phyloP scores from a whole-genome alignment of 148 eudicot species.

The Suaeda aralocaspica region DNA sequence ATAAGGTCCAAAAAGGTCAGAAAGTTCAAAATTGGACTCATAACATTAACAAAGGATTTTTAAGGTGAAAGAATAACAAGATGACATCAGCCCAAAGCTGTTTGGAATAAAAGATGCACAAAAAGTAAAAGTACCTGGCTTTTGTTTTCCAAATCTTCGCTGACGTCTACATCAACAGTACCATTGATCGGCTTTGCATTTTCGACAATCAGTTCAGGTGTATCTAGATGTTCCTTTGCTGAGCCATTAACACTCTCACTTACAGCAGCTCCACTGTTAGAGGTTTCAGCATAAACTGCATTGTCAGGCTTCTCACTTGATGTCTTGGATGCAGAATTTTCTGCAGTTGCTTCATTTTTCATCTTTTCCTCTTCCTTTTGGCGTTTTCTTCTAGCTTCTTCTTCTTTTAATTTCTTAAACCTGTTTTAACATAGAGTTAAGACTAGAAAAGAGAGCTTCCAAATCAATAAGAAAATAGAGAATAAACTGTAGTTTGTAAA shows the following conservation, averaged over 20 bases:
- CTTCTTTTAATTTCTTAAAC: conserved; percentile 84
- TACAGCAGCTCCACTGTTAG: conserved; percentile 23
- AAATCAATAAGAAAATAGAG: conserved; percentile 9
- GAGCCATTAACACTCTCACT: conserved; percentile 38
- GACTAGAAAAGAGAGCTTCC: background rate
- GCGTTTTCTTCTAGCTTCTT: conserved; percentile 67
- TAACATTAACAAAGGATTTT: background rate
- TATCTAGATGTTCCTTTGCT: conserved; percentile 31
- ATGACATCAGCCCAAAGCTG: background rate
- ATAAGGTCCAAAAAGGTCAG: too few relatives aligned
- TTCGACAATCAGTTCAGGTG: conserved; percentile 24
- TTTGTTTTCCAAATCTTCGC: conserved; percentile 36
- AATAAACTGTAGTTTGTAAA: too few relatives aligned
- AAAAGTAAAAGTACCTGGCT: background rate
- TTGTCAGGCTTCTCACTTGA: conserved; percentile 30
- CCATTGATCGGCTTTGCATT: conserved; percentile 25
- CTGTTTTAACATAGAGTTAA: conserved; percentile 31
- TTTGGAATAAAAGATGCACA: background rate
- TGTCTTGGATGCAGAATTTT: conserved; percentile 21
- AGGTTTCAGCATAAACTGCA: conserved; percentile 16
- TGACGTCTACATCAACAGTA: conserved; percentile 13
- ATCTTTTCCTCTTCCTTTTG: conserved; percentile 54
- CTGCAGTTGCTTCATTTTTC: conserved; percentile 38
- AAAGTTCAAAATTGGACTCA: background rate
- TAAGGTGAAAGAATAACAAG: background rate